Percentiles rank a stretch among this genome's conserved stretches.
These are phyloP conservation scores for Xylaria telfairii DNA, from an alignment of 495 filamentous ascomycete genomes.

Conservation along the genomic window DNA sequence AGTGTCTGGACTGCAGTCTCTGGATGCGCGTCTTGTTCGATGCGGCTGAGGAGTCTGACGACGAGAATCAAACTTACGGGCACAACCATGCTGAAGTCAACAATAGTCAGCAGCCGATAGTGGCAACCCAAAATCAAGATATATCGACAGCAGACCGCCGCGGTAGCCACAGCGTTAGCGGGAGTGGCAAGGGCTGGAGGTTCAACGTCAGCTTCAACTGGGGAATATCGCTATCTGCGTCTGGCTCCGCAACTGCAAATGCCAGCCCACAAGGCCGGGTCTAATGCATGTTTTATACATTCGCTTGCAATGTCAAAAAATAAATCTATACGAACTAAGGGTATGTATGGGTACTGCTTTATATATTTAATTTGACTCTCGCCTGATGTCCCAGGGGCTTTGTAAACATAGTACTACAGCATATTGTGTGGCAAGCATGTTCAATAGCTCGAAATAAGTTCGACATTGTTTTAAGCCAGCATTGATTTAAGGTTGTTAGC, in stretches of 20 bases:
- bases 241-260: slow-evolving; percentile 18
- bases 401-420: neutral
- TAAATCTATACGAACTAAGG: neutral
- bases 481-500: too few relatives aligned
- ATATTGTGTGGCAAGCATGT: neutral
- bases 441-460: neutral
- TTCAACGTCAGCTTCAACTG: slow-evolving; percentile 39
- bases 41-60: slow-evolving; percentile 58
- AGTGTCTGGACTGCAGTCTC: slow-evolving; percentile 81
- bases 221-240: slow-evolving; percentile 35
- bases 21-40: slow-evolving; percentile 79
- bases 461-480: neutral
- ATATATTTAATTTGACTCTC: neutral
- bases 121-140: slow-evolving; percentile 2
- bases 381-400: neutral
- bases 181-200: slow-evolving; percentile 27
- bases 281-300: neutral
- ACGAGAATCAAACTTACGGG: slow-evolving; percentile 15
- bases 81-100: neutral
- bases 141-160: slow-evolving; percentile 21
- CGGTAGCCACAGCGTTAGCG: slow-evolving; percentile 27
- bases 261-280: neutral
- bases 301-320: neutral
- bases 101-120: neutral
- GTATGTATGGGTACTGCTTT: too few relatives aligned